These are phyloP conservation scores for Neoboletus magnificus DNA, from an alignment of 768 basidiomycete genomes.

Conservation along the genomic window DNA sequence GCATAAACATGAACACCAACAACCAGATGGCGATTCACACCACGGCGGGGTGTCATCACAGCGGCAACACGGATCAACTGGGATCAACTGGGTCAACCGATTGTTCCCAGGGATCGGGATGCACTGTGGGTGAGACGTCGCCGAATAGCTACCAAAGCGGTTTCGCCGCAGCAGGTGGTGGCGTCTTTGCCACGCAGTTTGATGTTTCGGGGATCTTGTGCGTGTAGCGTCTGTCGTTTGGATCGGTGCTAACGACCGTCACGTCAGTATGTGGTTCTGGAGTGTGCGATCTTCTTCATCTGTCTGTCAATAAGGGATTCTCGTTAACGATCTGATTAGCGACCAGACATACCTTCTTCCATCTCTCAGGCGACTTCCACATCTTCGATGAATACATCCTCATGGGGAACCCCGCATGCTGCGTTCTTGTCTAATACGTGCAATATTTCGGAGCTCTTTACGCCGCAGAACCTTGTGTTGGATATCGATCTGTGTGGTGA, in stretches of 20 bases:
- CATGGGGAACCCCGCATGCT: conserved; percentile 47
- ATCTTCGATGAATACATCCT: conserved; percentile 35
- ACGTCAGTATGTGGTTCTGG: conserved; percentile 48
- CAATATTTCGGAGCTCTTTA: conserved; percentile 44
- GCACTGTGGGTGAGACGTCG: conserved; percentile 29
- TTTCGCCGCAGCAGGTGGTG: conserved; percentile 43
- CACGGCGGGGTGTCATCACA: conserved; percentile 36
- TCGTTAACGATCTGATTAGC: conserved; percentile 26
- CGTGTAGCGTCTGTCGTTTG: conserved; percentile 15
- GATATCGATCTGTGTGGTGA: conserved; percentile 54
- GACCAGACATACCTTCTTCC: conserved; percentile 36
- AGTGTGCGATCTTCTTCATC: conserved; percentile 31
- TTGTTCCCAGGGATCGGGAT: conserved; percentile 27
- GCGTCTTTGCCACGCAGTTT: conserved; percentile 68
- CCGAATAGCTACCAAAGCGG: conserved; percentile 25
- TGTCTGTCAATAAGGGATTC: not conserved
- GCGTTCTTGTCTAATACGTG: conserved; percentile 40
- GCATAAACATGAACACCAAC: conserved; percentile 46
- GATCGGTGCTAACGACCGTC: conserved; percentile 1
- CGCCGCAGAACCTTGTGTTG: conserved; percentile 48
- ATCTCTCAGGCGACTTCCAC: conserved; percentile 31
- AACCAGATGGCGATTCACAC: conserved; percentile 63
- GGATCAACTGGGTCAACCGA: conserved; percentile 28
- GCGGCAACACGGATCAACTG: conserved; percentile 28
- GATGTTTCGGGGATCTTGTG: conserved; percentile 53